Conservation (phyloP, 2,329 filamentous ascomycete species). For the Sarocladium kiliense region DNA sequence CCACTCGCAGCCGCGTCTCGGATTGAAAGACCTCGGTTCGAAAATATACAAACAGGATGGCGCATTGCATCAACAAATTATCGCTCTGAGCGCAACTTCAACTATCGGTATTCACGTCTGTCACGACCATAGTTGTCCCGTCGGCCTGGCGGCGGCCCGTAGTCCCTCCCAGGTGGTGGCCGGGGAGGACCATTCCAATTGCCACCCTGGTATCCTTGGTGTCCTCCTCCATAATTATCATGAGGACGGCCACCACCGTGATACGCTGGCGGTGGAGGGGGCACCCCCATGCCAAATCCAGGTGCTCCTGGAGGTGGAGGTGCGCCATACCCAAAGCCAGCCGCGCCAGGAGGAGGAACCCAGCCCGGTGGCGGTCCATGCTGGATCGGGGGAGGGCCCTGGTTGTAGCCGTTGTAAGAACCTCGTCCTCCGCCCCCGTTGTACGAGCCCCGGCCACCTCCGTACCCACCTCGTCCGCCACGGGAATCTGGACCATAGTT, state of each 20-base stretch:
- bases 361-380: constrained; percentile 6
- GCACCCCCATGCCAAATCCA: constrained; percentile 4
- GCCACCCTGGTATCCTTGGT: not conserved
- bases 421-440: constrained; percentile 8
- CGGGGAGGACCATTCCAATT: not conserved
- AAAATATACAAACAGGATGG: not conserved
- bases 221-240: not conserved
- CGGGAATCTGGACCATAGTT: constrained; percentile 21
- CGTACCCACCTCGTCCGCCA: constrained; percentile 12
- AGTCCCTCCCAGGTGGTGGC: not conserved
- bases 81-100: not conserved
- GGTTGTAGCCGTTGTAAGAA: constrained; percentile 9
- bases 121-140: not conserved
- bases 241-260: not conserved
- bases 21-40: not conserved
- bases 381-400: constrained; percentile 14
- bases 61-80: not conserved
- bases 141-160: not conserved
- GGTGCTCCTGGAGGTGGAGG: constrained; percentile 22
- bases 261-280: constrained; percentile 1
- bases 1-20: not conserved
- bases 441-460: constrained; percentile 9
- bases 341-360: constrained; percentile 24
- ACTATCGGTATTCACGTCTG: constrained; percentile 1
- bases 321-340: constrained; percentile 28